These are phyloP conservation scores for Protomyces macrosporus DNA, from an alignment of 1,139 yeast species.

Conservation along the genomic window DNA sequence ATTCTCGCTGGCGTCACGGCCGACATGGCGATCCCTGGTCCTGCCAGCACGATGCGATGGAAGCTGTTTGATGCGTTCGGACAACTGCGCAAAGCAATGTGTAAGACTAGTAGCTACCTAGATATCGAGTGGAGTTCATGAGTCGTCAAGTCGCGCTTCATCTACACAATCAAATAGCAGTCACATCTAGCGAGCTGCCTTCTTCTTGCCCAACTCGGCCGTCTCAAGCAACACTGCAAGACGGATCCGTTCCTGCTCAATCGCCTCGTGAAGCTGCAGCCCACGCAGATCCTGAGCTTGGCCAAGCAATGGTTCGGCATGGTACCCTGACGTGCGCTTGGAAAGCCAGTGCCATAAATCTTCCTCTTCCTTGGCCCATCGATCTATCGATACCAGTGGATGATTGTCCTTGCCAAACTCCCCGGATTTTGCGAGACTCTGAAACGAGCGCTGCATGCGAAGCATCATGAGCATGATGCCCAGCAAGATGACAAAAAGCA, in stretches of 20 bases:
- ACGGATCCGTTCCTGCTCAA: background rate
- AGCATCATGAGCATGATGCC: constrained; percentile 18
- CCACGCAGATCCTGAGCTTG: background rate
- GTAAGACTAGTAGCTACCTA: too few relatives aligned
- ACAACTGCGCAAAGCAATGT: too few relatives aligned
- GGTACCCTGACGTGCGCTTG: background rate
- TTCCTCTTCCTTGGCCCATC: constrained; percentile 11
- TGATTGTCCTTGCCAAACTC: background rate
- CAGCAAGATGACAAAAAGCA: constrained; percentile 1
- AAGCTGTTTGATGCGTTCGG: too few relatives aligned
- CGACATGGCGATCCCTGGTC: too few relatives aligned
- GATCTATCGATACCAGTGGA: background rate
- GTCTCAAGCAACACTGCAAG: background rate
- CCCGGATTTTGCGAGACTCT: background rate
- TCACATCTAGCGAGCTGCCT: background rate
- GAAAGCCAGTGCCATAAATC: constrained; percentile 19
- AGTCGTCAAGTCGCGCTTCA: background rate
- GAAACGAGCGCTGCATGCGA: constrained; percentile 16
- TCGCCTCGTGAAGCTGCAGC: constrained; percentile 15
- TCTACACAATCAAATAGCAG: background rate
- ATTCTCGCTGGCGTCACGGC: too few relatives aligned
- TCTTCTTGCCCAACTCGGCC: background rate
- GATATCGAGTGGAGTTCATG: too few relatives aligned
- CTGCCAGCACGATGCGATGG: too few relatives aligned
- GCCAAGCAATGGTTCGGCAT: background rate